Evolutionary conservation across 805 yeast genomes (phyloP).

Genomic region (Maudiozyma turicensis): DNA sequence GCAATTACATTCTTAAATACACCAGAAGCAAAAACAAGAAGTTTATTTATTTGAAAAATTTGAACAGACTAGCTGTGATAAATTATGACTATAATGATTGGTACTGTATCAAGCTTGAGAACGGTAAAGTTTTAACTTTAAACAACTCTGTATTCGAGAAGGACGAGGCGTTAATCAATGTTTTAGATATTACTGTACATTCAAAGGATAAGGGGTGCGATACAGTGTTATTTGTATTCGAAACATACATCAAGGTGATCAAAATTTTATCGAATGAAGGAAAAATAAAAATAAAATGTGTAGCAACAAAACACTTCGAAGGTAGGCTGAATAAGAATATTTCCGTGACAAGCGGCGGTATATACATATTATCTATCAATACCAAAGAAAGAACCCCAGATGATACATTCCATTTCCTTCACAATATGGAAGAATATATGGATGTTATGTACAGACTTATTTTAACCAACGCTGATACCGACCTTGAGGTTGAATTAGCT

Average conservation of each 20-base stretch:
- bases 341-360: conserved; percentile 1
- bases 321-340: conserved; percentile 2
- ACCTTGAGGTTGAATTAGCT: conserved; percentile 2
- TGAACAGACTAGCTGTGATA: conserved; percentile 21
- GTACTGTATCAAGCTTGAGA: conserved; percentile 21
- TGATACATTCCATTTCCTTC: neutral
- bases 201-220: neutral
- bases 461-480: neutral
- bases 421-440: neutral
- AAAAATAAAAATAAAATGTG: conserved; percentile 7
- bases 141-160: conserved; percentile 9
- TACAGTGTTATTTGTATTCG: conserved; percentile 9
- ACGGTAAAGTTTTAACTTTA: conserved; percentile 18
- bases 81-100: conserved; percentile 16
- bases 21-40: conserved; percentile 18
- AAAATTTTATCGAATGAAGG: conserved; percentile 11
- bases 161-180: conserved; percentile 4
- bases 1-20: conserved; percentile 17
- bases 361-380: conserved; percentile 5
- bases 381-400: neutral
- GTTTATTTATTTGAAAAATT: conserved; percentile 12
- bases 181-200: conserved; percentile 7
- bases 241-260: conserved; percentile 10
- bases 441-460: neutral
- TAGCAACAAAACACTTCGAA: conserved; percentile 3